phyloP scores from a whole-genome alignment of 306 rosid genomes.

The Rosa lucieae region DNA sequence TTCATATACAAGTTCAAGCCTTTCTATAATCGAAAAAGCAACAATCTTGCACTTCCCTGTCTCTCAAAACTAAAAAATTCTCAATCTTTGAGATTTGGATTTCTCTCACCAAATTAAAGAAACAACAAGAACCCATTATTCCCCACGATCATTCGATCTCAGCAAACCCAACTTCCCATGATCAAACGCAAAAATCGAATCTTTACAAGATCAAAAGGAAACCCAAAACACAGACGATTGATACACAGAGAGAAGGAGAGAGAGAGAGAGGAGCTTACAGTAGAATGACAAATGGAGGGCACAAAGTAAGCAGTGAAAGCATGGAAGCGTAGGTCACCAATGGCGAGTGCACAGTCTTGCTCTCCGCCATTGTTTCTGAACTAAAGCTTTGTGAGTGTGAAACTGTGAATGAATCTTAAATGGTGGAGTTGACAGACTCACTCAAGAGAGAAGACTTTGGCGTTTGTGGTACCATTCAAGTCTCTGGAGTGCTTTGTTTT shows the following conservation, averaged over 20 bases:
- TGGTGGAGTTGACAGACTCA: neutral
- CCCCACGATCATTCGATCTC: neutral
- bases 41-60: neutral
- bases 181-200: neutral
- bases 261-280: slow-evolving; percentile 42
- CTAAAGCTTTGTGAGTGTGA: neutral
- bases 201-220: neutral
- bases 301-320: slow-evolving; percentile 71
- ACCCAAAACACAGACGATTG: neutral
- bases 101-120: neutral
- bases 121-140: slow-evolving; percentile 4
- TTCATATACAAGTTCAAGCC: neutral
- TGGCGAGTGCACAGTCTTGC: slow-evolving; percentile 79
- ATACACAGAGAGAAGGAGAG: neutral
- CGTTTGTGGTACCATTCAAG: too few relatives aligned
- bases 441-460: neutral
- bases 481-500: too few relatives aligned
- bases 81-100: slow-evolving; percentile 19
- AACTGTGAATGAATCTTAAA: neutral
- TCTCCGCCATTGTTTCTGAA: slow-evolving; percentile 40
- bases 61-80: slow-evolving; percentile 7
- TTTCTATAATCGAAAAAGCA: neutral
- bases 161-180: neutral
- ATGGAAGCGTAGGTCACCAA: slow-evolving; percentile 71
- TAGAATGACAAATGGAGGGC: slow-evolving; percentile 88